A percentile compares a stretch with the other conserved stretches of the same genome.
These are phyloP conservation scores for Omphalotus guepiniiformis DNA, from an alignment of 768 basidiomycete species.

Conservation along the genomic window DNA sequence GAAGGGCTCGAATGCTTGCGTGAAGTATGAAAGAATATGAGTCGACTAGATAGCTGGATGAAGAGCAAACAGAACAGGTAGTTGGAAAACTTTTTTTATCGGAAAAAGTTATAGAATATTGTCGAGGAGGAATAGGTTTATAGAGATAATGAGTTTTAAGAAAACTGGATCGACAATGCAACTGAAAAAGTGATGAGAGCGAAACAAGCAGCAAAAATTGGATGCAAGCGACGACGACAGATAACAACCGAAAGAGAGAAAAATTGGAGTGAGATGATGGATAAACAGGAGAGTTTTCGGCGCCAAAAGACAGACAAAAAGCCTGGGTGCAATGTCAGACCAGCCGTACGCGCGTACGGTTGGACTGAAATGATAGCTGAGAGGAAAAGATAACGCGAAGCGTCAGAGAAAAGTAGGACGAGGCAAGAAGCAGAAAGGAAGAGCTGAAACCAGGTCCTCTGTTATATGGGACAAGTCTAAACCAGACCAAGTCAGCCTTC, in stretches of 20 bases:
- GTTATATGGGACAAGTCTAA: too few relatives aligned
- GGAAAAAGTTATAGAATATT: too few relatives aligned
- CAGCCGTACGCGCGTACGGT: too few relatives aligned
- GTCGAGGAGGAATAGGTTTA: not conserved
- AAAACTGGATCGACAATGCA: conserved; percentile 3
- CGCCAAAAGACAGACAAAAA: too few relatives aligned
- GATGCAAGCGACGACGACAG: conserved; percentile 6
- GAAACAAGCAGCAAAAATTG: not conserved
- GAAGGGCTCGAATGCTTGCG: too few relatives aligned
- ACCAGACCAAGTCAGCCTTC: too few relatives aligned
- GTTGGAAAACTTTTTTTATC: not conserved
- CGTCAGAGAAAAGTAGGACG: not conserved
- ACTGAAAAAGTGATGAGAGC: conserved; percentile 1
- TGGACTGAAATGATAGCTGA: not conserved
- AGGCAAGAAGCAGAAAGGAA: not conserved
- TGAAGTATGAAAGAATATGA: not conserved
- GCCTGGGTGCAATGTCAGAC: too few relatives aligned
- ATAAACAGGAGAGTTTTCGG: not conserved
- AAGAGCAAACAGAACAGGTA: not conserved
- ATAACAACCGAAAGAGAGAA: not conserved
- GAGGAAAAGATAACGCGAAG: not conserved
- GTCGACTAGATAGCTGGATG: not conserved
- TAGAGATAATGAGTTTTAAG: not conserved
- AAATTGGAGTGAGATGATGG: not conserved
- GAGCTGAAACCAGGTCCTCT: not conserved